Percentiles rank a stretch among this genome's conserved stretches.
Conservation (phyloP, 139 green algal species). For the Nannochloris sp. region DNA sequence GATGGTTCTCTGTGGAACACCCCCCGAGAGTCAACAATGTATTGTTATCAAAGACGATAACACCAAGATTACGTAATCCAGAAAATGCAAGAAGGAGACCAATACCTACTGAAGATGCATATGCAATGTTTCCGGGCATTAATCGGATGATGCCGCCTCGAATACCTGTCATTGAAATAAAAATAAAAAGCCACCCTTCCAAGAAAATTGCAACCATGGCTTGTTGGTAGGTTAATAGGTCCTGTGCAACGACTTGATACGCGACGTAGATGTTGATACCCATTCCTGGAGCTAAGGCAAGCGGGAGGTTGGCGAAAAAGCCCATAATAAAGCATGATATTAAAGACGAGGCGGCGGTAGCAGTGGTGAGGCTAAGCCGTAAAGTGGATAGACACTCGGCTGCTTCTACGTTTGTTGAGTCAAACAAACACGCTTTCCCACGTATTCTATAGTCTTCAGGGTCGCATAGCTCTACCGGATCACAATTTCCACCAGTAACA, state of each 20-base stretch:
- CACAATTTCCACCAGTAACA: slow-evolving; percentile 57
- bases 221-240: slow-evolving; percentile 38
- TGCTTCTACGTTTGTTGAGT: slow-evolving; percentile 2
- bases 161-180: slow-evolving; percentile 56
- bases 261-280: slow-evolving; percentile 40
- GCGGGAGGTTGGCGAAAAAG: slow-evolving; percentile 57
- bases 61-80: slow-evolving; percentile 53
- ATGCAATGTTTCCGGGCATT: slow-evolving; percentile 55
- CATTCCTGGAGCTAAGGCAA: slow-evolving; percentile 67
- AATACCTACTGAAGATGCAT: slow-evolving; percentile 59
- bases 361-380: slow-evolving; percentile 48
- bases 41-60: slow-evolving; percentile 54
- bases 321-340: slow-evolving; percentile 70
- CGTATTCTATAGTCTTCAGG: neutral
- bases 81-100: slow-evolving; percentile 73
- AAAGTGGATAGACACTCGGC: slow-evolving; percentile 18
- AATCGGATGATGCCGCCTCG: slow-evolving; percentile 47
- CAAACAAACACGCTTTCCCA: slow-evolving; percentile 14
- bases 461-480: slow-evolving; percentile 35
- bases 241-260: slow-evolving; percentile 28
- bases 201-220: slow-evolving; percentile 60
- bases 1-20: neutral
- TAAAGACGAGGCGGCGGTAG: slow-evolving; percentile 55
- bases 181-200: slow-evolving; percentile 70
- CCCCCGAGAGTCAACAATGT: slow-evolving; percentile 50